Evolutionary conservation across 768 basidiomycete genomes (phyloP).

Genomic region (Boletus reticulatus): DNA sequence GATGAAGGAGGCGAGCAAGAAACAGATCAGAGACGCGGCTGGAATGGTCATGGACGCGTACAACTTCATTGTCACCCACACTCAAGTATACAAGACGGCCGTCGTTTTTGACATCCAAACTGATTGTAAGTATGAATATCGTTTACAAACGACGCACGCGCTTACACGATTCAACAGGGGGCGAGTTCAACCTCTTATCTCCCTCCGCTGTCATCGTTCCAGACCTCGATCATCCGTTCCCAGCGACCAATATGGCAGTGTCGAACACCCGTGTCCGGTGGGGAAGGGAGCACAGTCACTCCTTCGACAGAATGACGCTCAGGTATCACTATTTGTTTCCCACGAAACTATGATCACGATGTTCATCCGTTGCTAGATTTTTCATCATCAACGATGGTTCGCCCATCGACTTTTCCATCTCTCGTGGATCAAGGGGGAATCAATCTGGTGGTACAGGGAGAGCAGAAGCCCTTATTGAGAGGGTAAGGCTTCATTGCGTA

Average conservation of each 20-base stretch:
- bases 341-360: neutral
- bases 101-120: constrained; percentile 7
- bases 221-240: neutral
- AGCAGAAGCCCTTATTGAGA: neutral
- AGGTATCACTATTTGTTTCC: neutral
- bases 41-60: constrained; percentile 3
- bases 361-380: neutral
- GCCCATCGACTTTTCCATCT: constrained; percentile 6
- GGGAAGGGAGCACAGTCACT: neutral
- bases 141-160: neutral
- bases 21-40: neutral
- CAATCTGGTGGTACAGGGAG: neutral
- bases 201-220: neutral
- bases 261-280: constrained; percentile 12
- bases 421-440: neutral
- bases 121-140: neutral
- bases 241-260: neutral
- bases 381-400: constrained; percentile 7
- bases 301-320: neutral
- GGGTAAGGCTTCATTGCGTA: neutral
- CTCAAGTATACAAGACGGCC: neutral
- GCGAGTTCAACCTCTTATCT: constrained; percentile 11
- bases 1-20: neutral
- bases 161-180: neutral
- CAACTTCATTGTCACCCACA: constrained; percentile 1